Evolutionary conservation across 139 green algal species (phyloP).

Genomic region (Micractinium sp.): DNA sequence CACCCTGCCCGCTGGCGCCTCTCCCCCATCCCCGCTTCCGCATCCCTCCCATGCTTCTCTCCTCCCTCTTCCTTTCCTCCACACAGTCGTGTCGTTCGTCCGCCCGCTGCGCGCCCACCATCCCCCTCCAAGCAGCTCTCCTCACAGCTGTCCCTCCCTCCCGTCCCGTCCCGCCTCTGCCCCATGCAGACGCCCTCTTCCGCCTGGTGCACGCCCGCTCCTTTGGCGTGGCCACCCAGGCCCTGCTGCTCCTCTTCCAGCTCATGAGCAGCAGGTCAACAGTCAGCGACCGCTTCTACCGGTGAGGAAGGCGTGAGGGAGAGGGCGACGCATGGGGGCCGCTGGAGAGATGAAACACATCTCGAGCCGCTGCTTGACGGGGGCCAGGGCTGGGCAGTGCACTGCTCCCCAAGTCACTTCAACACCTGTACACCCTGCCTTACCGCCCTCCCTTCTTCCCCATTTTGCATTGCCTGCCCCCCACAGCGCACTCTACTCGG

Average conservation of each 20-base stretch:
- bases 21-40: not conserved
- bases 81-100: too few relatives aligned
- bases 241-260: slow-evolving; percentile 92
- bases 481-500: slow-evolving; percentile 83
- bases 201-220: slow-evolving; percentile 84
- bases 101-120: too few relatives aligned
- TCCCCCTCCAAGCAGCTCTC: not conserved
- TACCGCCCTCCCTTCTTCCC: not conserved
- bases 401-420: too few relatives aligned
- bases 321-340: too few relatives aligned
- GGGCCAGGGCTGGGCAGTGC: too few relatives aligned
- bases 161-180: not conserved
- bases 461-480: not conserved
- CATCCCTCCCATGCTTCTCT: not conserved
- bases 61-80: too few relatives aligned
- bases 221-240: slow-evolving; percentile 86
- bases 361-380: too few relatives aligned
- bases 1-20: too few relatives aligned
- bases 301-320: slow-evolving; percentile 14
- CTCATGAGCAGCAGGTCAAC: slow-evolving; percentile 70
- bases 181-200: slow-evolving; percentile 81
- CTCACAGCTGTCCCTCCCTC: too few relatives aligned
- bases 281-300: slow-evolving; percentile 89
- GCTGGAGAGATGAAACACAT: too few relatives aligned
- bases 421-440: too few relatives aligned